Percentiles rank a stretch among this genome's conserved stretches.
Conservation (phyloP, 345 rosid species). For the Citrus mangshanensis region DNA sequence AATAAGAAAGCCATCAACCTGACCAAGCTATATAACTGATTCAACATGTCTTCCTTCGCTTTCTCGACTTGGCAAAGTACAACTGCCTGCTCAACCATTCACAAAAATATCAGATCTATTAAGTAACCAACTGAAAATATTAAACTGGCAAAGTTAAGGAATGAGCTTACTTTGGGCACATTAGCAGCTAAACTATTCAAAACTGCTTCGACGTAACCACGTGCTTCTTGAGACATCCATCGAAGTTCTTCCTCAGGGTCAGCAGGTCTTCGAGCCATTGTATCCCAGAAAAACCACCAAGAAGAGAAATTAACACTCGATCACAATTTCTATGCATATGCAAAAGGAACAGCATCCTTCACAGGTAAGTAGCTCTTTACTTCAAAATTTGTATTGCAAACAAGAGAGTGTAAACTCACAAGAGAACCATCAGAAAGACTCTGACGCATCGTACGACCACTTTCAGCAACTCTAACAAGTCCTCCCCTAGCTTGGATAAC, state of each 20-base stretch:
- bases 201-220: conserved; percentile 92
- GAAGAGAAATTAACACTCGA: not conserved
- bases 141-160: not conserved
- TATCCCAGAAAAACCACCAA: conserved; percentile 45
- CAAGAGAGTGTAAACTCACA: conserved; percentile 40
- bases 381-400: not conserved
- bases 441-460: conserved; percentile 58
- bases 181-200: conserved; percentile 87
- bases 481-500: conserved; percentile 70
- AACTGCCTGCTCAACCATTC: conserved; percentile 67
- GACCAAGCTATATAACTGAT: conserved; percentile 83
- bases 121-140: not conserved
- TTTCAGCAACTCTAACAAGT: conserved; percentile 44
- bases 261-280: conserved; percentile 69
- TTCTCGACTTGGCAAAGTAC: conserved; percentile 98
- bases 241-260: conserved; percentile 96
- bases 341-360: not conserved
- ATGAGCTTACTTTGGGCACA: conserved; percentile 66
- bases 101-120: not conserved
- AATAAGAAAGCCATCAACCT: conserved; percentile 41
- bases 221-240: conserved; percentile 98
- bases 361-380: not conserved
- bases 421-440: conserved; percentile 96
- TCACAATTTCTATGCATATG: not conserved
- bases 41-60: conserved; percentile 95